Evolutionary conservation across 2,329 filamentous ascomycete genomes (phyloP), one percentile per base, ranked within the genome.

Genomic region (Zopfia rhizophila): DNA sequence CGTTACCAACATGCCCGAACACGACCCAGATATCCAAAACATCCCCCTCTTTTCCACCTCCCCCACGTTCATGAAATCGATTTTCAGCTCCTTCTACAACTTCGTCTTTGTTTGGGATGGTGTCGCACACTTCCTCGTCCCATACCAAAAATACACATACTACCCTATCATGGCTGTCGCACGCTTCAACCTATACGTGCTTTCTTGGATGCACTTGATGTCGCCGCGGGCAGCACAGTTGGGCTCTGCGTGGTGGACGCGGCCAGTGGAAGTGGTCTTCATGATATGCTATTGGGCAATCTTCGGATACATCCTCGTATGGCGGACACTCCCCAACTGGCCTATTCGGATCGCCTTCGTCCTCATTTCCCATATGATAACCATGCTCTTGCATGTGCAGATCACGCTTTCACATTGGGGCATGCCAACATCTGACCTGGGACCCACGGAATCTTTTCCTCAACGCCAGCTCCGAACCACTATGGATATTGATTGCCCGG

Each of bases 371-470:
- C 90, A 96, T 66, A 82, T 91, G 65, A 80, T 90, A 18, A 90
- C 90, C 5, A 88, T 89, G 71, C 88, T 91, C 2, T 76, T 96
- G 38, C 91, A 96, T 69, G 82, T 93, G 8, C 91, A 96, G 69
- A 96, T 96, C 68, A 95, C 91, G 0, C 82, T 96, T 13, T 94
- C 89, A 2, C 91, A 96, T 72, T 96, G 95, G 72, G 90, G 90
- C 56, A 96, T 96, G 91, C 93, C 89, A 59, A 96, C 91, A 0
- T 82, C 89, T 8, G 90, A 96, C 61, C 79, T 96, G 10, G 92
- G 92, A 0, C 85, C 88, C 1, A 79, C 86, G 38, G 91, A 96
- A 69, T 94, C 89, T 0, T 96, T 96, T 69, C 85, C 91, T 1
- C 91, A 96, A 72, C 89, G 87, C 70, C 94, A 95, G 87, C 79